Evolutionary conservation across 169 alveolate species (phyloP), one percentile per base, ranked within the genome.

Genomic region (Pseudocohnilembus persalinus): DNA sequence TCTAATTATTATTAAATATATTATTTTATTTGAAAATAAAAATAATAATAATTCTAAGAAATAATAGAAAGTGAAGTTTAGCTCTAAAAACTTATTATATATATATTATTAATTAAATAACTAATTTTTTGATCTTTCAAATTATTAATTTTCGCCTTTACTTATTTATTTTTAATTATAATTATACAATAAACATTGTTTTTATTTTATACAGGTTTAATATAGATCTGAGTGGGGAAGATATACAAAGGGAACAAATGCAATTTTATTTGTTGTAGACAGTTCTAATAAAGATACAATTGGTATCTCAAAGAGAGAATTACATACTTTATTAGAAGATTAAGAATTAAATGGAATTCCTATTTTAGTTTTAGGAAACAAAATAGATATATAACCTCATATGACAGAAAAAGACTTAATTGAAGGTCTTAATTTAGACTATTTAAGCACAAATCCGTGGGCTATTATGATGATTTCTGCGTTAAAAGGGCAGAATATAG

Each of bases 171-270:
- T n/a, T n/a, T n/a, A n/a, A n/a, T n/a, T n/a, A n/a, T n/a, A n/a
- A n/a, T n/a, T n/a, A n/a, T n/a, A n/a, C n/a, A n/a, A n/a, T n/a
- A n/a, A n/a, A n/a, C n/a, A n/a, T n/a, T n/a, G n/a, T n/a, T n/a
- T n/a, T n/a, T n/a, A n/a, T n/a, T n/a, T n/a, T n/a, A n/a, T n/a
- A n/a, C 20, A 49, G 68, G 68, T 92, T 32, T 87, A 94, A 77
- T 90, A 94, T 87, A 78, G 97, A 81, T 84, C 92, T 31, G 95
- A 94, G 76, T 91, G 96, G 97, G 92, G 88, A 25, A 88, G 90
- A 32, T 94, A 94, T 84, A 93, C 97, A 25, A 84, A 88, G 86
- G 93, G 91, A 73, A 86, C 91, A 31, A 91, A 91, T 83, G 93
- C 90, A 25, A 86, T 94, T 26, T 81, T 92, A 26, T 94, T 92